These are phyloP conservation scores for Mucor lusitanicus DNA, from an alignment of 371 early-diverging fungal species.

Conservation along the genomic window DNA sequence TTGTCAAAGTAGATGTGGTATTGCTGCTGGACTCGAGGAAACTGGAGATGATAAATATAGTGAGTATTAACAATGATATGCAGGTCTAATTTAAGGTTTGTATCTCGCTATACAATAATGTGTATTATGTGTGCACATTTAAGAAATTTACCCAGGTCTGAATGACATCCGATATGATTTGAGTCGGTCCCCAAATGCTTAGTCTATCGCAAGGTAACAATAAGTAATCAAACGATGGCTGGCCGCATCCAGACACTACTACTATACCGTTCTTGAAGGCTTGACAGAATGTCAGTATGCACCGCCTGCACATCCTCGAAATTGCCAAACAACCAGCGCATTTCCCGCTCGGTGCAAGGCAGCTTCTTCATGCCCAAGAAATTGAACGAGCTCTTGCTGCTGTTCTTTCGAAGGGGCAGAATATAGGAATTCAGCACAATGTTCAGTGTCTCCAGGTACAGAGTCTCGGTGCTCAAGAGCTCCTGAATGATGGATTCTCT, in stretches of 20 bases:
- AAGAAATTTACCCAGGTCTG: constrained; percentile 32
- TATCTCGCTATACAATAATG: background rate
- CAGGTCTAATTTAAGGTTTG: background rate
- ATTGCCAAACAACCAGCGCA: constrained; percentile 42
- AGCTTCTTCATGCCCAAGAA: constrained; percentile 44
- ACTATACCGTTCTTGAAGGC: constrained; percentile 44
- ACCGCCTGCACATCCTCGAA: constrained; percentile 32
- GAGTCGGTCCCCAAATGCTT: constrained; percentile 56
- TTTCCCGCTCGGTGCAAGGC: constrained; percentile 48
- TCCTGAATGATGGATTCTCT: constrained; percentile 42
- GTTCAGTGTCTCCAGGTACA: constrained; percentile 32
- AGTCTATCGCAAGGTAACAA: constrained; percentile 22
- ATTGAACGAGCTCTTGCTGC: constrained; percentile 32
- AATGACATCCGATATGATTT: constrained; percentile 51
- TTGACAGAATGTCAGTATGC: constrained; percentile 26
- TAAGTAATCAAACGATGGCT: background rate
- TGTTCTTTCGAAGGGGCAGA: constrained; percentile 34
- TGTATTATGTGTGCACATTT: background rate
- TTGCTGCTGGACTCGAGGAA: constrained; percentile 17
- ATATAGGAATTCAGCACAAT: constrained; percentile 22
- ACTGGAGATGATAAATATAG: constrained; percentile 14
- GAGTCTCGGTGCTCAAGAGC: constrained; percentile 35
- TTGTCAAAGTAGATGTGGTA: constrained; percentile 40
- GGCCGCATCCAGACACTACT: background rate
- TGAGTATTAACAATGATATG: background rate